Conservation (phyloP, 2,329 filamentous ascomycete species). For the Ophiosphaerella herpotricha region DNA sequence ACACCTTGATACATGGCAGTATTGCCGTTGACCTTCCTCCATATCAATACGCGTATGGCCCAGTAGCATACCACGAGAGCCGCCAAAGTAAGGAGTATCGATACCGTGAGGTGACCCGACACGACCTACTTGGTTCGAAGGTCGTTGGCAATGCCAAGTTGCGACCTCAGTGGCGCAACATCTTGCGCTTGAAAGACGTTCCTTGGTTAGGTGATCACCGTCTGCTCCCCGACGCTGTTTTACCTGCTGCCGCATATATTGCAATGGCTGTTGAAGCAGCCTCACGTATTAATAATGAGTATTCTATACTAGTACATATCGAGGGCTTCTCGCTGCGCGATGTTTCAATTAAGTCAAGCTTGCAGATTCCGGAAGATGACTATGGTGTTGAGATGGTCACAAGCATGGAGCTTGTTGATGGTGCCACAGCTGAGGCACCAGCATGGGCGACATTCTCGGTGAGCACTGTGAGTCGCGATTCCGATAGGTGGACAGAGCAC, state of each 20-base stretch:
- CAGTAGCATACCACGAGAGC: conserved; percentile 17
- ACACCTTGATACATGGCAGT: conserved; percentile 1
- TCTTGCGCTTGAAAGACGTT: conserved; percentile 12
- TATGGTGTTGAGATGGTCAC: conserved; percentile 22
- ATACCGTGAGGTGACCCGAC: conserved; percentile 9
- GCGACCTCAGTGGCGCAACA: conserved; percentile 15
- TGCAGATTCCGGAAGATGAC: conserved; percentile 27
- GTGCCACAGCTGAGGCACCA: conserved; percentile 6
- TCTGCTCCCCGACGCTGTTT: conserved; percentile 43
- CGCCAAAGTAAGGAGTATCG: conserved; percentile 17
- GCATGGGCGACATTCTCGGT: conserved; percentile 17
- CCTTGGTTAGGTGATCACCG: conserved; percentile 25
- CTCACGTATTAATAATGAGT: background rate
- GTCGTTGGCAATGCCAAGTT: conserved; percentile 3
- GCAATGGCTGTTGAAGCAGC: conserved; percentile 42
- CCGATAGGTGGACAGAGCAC: background rate
- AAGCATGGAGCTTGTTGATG: conserved; percentile 10
- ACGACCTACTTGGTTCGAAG: conserved; percentile 15
- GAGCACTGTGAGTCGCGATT: conserved; percentile 7
- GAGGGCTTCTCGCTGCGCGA: conserved; percentile 19
- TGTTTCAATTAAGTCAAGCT: conserved; percentile 20
- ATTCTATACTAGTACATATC: background rate
- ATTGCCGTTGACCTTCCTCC: conserved; percentile 15
- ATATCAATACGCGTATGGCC: conserved; percentile 24
- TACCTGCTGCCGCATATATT: conserved; percentile 53